phyloP scores from a whole-genome alignment of 169 alveolate species.

The Cryptosporidium tyzzeri region DNA sequence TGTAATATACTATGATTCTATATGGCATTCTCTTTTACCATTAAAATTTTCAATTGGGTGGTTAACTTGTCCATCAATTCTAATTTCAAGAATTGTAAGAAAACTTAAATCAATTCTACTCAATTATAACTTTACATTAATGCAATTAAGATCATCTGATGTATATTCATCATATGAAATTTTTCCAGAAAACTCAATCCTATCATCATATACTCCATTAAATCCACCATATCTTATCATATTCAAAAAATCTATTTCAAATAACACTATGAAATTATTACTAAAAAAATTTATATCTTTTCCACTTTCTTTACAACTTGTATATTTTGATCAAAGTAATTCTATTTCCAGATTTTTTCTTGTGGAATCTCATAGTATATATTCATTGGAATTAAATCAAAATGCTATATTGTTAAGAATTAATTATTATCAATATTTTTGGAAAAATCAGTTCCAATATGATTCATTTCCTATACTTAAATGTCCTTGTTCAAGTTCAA shows the following conservation, averaged over 20 bases:
- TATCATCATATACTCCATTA: constrained; percentile 35
- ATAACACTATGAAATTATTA: background rate
- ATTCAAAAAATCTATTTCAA: background rate
- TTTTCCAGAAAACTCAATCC: background rate
- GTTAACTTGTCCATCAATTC: constrained; percentile 50
- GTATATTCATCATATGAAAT: constrained; percentile 35
- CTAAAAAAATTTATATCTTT: constrained; percentile 33
- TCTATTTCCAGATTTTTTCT: constrained; percentile 22
- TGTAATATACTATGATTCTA: constrained; percentile 61
- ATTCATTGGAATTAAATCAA: constrained; percentile 24
- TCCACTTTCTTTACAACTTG: constrained; percentile 39
- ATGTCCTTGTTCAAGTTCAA: constrained; percentile 30
- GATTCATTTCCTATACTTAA: constrained; percentile 58
- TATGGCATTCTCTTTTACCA: constrained; percentile 63
- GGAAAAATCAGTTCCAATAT: constrained; percentile 29
- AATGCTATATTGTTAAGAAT: constrained; percentile 19
- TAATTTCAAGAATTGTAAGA: constrained; percentile 49
- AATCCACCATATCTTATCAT: constrained; percentile 37
- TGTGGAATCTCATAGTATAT: constrained; percentile 59
- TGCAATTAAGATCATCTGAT: constrained; percentile 48
- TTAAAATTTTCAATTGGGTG: constrained; percentile 59
- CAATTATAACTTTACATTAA: constrained; percentile 23
- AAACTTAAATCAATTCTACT: constrained; percentile 39
- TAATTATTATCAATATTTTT: constrained; percentile 52
- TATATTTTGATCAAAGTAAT: constrained; percentile 24